Conservation (phyloP, 2,329 filamentous ascomycete genomes). For the Colletotrichum sp. region DNA sequence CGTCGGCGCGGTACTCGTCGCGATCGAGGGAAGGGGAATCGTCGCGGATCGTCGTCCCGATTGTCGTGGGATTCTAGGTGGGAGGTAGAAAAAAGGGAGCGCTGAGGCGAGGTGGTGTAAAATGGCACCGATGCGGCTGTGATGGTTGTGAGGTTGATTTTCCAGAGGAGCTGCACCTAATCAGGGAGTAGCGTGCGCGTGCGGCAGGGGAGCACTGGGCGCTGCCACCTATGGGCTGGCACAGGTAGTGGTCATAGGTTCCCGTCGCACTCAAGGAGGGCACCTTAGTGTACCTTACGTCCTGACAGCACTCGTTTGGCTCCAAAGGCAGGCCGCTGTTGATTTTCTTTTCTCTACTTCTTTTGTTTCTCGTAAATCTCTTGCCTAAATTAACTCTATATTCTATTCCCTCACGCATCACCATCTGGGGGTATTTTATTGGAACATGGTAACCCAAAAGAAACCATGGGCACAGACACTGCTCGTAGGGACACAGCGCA, state of each 20-base stretch:
- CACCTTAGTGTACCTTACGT: neutral
- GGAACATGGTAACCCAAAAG: neutral
- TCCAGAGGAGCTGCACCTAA: slow-evolving; percentile 33
- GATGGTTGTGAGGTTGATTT: slow-evolving; percentile 28
- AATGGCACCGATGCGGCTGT: slow-evolving; percentile 18
- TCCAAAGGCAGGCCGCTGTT: neutral
- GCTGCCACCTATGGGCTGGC: neutral
- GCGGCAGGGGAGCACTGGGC: slow-evolving; percentile 10
- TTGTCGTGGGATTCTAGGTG: neutral
- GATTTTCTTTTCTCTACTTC: neutral
- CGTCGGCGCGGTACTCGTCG: neutral
- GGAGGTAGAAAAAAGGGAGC: slow-evolving; percentile 13
- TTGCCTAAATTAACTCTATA: neutral
- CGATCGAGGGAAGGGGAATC: neutral
- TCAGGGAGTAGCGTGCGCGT: slow-evolving; percentile 39
- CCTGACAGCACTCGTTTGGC: neutral
- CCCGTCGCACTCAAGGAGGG: neutral
- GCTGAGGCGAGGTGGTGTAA: slow-evolving; percentile 9
- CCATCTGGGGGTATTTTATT: neutral
- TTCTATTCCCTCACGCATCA: neutral
- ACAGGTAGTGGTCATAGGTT: neutral
- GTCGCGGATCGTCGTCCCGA: slow-evolving; percentile 1
- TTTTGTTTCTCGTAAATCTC: neutral
- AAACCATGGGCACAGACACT: neutral
- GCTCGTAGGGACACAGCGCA: neutral